These are phyloP conservation scores for Oryza punctata DNA, from an alignment of 176 grass and related monocot genomes.

Conservation along the genomic window DNA sequence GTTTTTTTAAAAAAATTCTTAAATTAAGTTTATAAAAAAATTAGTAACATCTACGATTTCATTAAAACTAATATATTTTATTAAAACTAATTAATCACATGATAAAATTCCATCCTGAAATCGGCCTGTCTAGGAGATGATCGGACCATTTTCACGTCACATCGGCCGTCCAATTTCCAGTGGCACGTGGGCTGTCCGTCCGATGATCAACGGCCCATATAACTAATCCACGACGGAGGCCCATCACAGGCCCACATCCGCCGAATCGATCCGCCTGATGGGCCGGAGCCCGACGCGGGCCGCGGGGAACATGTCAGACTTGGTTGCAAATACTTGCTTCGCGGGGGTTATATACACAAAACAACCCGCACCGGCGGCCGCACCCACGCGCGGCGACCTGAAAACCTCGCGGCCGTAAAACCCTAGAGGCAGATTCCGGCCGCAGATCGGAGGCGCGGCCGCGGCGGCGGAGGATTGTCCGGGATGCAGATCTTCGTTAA, in stretches of 20 bases:
- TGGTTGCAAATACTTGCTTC: not conserved
- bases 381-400: not conserved
- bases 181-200: not conserved
- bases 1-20: too few species aligned
- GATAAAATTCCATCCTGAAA: too few species aligned
- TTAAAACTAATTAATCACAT: too few species aligned
- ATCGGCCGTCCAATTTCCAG: too few species aligned
- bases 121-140: too few species aligned
- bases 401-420: constrained; percentile 15
- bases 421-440: constrained; percentile 30
- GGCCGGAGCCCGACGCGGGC: too few species aligned
- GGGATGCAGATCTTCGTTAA: constrained; percentile 69
- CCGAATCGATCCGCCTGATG: not conserved
- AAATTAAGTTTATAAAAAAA: too few species aligned
- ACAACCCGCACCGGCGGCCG: not conserved
- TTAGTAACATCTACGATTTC: too few species aligned
- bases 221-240: not conserved
- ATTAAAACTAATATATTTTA: too few species aligned
- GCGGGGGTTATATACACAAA: not conserved
- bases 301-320: not conserved
- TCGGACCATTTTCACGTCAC: too few species aligned
- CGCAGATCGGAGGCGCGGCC: not conserved
- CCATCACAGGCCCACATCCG: too few species aligned
- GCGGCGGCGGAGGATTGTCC: not conserved
- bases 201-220: too few species aligned